Evolutionary conservation across 345 rosid species (phyloP).

Genomic region (Lepidium sativum): DNA sequence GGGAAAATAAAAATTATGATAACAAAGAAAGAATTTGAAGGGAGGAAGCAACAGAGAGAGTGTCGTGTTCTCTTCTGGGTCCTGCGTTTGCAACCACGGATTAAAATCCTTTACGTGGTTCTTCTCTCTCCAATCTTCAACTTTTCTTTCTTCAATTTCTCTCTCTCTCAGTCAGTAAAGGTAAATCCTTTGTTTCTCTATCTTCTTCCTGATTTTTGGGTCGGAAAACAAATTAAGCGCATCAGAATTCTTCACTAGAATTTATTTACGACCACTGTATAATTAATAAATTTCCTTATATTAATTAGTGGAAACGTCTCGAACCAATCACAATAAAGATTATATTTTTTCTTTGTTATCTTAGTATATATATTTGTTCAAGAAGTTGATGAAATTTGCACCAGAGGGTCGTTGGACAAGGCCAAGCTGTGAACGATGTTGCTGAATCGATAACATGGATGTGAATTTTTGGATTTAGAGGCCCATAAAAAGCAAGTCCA

Average conservation of each 20-base stretch:
- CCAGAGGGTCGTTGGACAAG: no score
- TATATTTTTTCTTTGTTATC: no score
- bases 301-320: no score
- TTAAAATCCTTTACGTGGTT: conserved; percentile 34
- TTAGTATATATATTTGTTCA: no score
- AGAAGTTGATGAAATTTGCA: no score
- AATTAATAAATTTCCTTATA: no score
- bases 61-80: conserved; percentile 33
- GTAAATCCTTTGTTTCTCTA: conserved; percentile 9
- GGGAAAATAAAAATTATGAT: neutral
- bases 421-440: no score
- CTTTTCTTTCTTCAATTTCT: conserved; percentile 20
- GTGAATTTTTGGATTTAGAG: no score
- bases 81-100: conserved; percentile 47
- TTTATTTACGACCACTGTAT: no score
- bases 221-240: neutral
- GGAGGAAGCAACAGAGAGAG: conserved; percentile 11
- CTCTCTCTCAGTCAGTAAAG: neutral
- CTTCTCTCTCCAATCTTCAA: conserved; percentile 25
- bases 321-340: no score
- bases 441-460: no score
- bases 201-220: conserved; percentile 2
- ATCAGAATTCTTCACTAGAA: neutral
- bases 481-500: no score
- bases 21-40: neutral